Evolutionary conservation across 495 filamentous ascomycete genomes (phyloP), one percentile per base, ranked within the genome.

Genomic region (Acidomyces sp.): DNA sequence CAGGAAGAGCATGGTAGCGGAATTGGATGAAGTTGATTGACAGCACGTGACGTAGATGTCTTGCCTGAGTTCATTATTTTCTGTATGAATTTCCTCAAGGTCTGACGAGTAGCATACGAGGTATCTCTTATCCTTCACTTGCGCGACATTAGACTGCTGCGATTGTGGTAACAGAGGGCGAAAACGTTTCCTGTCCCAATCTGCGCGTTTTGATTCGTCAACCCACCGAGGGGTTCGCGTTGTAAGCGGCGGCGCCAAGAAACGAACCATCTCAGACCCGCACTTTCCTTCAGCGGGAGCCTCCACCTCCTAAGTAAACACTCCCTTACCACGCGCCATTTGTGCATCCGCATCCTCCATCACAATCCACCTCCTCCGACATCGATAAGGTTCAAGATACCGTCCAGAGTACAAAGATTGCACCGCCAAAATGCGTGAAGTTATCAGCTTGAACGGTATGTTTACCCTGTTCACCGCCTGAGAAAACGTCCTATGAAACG

Each of bases 371-470:
- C 2, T 33, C 6, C 16, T 17, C n/a, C 20, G 15, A 15, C 21
- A 21, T 21, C 25, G 21, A 42, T 31, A 34, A 35, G 22, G 37
- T 33, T 30, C n/a, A 36, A 31, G 31, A 43, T 21, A 36, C 35
- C 39, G 6, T n/a, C n/a, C n/a, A 40, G 7, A 9, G 4, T 18
- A 34, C 39, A 41, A 31, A 43, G 24, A 11, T n/a, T 11, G 30
- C 32, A 37, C 19, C 15, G 47, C 18, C 53, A 55, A 34, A 61
- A 96, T 96, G 88, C 85, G 88, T 80, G 88, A 96, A 76, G 86
- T 96, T 62, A 94, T 96, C 63, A 87, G 81, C 67, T 78, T 96
- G 77, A 94, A 96, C 75, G 88, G 88, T 95, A 78, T 56, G 85
- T 68, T 65, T 45, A 46, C 48, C 31, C 45, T 59, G 51, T 49